These are phyloP conservation scores for Starmerella powellii DNA, from an alignment of 805 yeast genomes.

Conservation along the genomic window DNA sequence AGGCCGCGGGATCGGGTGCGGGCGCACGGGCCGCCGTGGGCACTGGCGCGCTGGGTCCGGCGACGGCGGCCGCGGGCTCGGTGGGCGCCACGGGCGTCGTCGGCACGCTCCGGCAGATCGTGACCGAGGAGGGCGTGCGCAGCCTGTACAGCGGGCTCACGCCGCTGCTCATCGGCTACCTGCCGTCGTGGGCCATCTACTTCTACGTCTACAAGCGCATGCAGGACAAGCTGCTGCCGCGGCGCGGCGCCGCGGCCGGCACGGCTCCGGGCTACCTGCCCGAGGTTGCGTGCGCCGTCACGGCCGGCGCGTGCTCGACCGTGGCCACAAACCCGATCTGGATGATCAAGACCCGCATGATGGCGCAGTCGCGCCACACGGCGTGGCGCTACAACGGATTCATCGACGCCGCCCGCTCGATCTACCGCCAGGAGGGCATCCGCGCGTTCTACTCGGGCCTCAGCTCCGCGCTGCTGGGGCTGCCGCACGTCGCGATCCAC, in stretches of 20 bases:
- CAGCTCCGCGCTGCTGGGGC: conserved; percentile 79
- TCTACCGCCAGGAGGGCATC: conserved; percentile 70
- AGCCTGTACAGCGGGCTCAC: conserved; percentile 85
- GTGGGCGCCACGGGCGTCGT: conserved; percentile 21
- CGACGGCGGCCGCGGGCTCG: conserved; percentile 1
- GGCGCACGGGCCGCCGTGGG: too few relatives aligned
- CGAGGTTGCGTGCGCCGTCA: conserved; percentile 51
- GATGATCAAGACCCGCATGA: conserved; percentile 91
- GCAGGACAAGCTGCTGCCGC: conserved; percentile 3
- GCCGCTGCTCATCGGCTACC: conserved; percentile 87
- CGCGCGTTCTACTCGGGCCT: conserved; percentile 78
- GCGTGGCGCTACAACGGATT: conserved; percentile 57
- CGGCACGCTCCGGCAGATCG: conserved; percentile 54
- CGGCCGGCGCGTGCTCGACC: conserved; percentile 82
- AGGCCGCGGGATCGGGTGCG: too few relatives aligned
- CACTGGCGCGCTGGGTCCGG: too few relatives aligned
- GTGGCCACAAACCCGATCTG: conserved; percentile 77
- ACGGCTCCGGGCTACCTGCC: conserved; percentile 8
- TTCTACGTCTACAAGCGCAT: conserved; percentile 69
- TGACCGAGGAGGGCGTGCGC: conserved; percentile 62
- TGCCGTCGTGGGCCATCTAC: conserved; percentile 96
- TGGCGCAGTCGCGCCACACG: conserved; percentile 41
- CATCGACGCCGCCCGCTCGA: conserved; percentile 66
- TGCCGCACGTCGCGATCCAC: conserved; percentile 88
- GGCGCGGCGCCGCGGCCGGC: not conserved